phyloP scores from a whole-genome alignment of 225 moss, liverwort and hornwort genomes.

The Physcomitrellopsis africana region DNA sequence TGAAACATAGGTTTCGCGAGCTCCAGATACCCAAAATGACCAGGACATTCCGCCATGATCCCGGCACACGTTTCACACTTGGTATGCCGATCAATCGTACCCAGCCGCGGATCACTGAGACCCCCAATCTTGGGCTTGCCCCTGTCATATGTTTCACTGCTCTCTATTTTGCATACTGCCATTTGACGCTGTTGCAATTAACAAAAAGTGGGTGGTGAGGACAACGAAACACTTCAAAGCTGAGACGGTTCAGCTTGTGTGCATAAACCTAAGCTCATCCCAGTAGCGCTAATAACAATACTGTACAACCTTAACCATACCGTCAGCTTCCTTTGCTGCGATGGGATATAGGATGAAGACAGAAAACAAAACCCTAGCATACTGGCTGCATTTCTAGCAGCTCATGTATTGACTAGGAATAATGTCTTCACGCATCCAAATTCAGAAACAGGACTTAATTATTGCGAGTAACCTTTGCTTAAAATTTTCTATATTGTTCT shows the following conservation, averaged over 20 bases:
- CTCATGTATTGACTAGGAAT: not conserved
- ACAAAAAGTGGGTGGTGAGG: conserved; percentile 31
- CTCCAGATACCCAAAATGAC: conserved; percentile 97
- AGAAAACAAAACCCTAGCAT: not conserved
- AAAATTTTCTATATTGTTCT: not conserved
- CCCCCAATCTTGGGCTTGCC: conserved; percentile 97
- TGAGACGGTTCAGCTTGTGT: not conserved
- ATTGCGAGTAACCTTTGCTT: not conserved
- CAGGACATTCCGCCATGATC: conserved; percentile 98
- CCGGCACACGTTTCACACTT: conserved; percentile 99
- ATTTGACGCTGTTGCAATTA: conserved; percentile 80
- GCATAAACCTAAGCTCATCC: not conserved
- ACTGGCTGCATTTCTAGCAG: not conserved
- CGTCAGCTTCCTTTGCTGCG: not conserved
- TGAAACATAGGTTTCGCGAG: conserved; percentile 99
- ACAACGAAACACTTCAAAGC: not conserved
- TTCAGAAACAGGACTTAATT: not conserved
- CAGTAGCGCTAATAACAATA: not conserved
- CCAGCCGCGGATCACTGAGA: conserved; percentile 92
- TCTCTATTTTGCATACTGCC: conserved; percentile 99
- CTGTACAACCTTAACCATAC: conserved; percentile 27
- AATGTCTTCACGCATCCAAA: not conserved
- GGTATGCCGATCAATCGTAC: conserved; percentile 95
- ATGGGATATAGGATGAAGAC: not conserved
- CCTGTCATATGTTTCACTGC: conserved; percentile 98